Evolutionary conservation across 176 grass and related monocot species (phyloP).

Genomic region (sorghum (Sorghum bicolor)): DNA sequence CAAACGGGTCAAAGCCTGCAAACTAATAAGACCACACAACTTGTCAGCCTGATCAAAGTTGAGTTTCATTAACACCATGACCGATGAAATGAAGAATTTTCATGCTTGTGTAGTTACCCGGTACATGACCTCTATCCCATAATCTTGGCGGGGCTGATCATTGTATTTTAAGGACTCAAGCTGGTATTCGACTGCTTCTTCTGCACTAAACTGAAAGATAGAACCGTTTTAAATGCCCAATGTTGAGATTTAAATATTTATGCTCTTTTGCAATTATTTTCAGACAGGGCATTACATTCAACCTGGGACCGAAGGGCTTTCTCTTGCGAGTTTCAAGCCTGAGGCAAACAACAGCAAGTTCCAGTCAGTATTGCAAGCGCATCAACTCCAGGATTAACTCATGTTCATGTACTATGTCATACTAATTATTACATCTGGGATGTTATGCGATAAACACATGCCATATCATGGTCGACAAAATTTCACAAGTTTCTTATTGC

Average conservation of each 20-base stretch:
- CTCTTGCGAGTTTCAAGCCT: slow-evolving; percentile 79
- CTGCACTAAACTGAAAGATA: slow-evolving; percentile 80
- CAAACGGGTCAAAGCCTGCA: slow-evolving; percentile 98
- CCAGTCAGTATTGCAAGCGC: neutral
- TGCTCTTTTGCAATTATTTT: neutral
- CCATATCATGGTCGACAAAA: neutral
- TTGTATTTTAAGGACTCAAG: slow-evolving; percentile 91
- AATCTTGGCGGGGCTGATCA: slow-evolving; percentile 77
- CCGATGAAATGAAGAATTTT: neutral
- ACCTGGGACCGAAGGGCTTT: slow-evolving; percentile 70
- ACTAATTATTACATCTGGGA: neutral
- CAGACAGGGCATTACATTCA: slow-evolving; percentile 66
- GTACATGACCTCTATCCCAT: slow-evolving; percentile 99
- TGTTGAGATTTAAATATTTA: neutral
- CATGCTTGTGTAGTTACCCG: slow-evolving; percentile 48
- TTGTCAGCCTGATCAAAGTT: slow-evolving; percentile 4
- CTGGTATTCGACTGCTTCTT: slow-evolving; percentile 81
- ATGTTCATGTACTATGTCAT: neutral
- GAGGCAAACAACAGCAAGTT: slow-evolving; percentile 33
- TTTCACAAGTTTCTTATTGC: neutral
- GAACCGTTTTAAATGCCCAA: neutral
- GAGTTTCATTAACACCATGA: slow-evolving; percentile 2
- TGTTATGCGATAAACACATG: neutral
- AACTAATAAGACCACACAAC: slow-evolving; percentile 57
- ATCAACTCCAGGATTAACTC: neutral